These are phyloP conservation scores for Hirsutella thompsonii DNA, from an alignment of 2,329 filamentous ascomycete genomes.

Conservation along the genomic window DNA sequence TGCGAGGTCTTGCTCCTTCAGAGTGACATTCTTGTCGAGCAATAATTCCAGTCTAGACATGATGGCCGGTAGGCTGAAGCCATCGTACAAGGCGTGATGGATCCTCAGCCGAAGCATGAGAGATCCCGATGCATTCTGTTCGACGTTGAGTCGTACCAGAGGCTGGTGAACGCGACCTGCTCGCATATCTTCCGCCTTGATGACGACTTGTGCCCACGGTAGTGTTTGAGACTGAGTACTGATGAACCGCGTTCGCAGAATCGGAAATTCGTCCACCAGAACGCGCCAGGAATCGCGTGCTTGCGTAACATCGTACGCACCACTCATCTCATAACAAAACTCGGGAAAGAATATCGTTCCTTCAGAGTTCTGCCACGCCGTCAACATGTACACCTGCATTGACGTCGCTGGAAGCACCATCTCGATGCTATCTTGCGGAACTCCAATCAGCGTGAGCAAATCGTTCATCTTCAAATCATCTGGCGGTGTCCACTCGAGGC, in stretches of 20 bases:
- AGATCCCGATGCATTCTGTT: constrained; percentile 3
- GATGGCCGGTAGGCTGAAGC: constrained; percentile 58
- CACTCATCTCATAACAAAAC: constrained; percentile 48
- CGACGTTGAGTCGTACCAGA: constrained; percentile 11
- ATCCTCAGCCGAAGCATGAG: constrained; percentile 42
- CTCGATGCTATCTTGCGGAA: constrained; percentile 36
- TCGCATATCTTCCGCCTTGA: constrained; percentile 13
- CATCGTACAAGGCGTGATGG: constrained; percentile 85
- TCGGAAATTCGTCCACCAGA: constrained; percentile 41
- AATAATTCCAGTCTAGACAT: constrained; percentile 24
- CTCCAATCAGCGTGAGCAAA: constrained; percentile 24
- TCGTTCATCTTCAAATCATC: constrained; percentile 21
- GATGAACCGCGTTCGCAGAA: constrained; percentile 58
- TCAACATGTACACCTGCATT: constrained; percentile 72
- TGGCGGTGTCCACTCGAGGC: constrained; percentile 16
- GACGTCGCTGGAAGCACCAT: constrained; percentile 54
- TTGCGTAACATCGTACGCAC: constrained; percentile 18
- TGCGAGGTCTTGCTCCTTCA: constrained; percentile 3
- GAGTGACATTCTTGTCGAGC: constrained; percentile 4
- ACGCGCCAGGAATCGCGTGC: constrained; percentile 48
- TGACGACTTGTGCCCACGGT: constrained; percentile 52
- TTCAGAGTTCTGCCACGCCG: constrained; percentile 55
- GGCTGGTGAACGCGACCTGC: constrained; percentile 5
- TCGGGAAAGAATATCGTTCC: constrained; percentile 61
- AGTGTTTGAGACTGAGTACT: constrained; percentile 28